Conservation (phyloP, 371 early-diverging fungal genomes). For the Phascolomyces articulosus region DNA sequence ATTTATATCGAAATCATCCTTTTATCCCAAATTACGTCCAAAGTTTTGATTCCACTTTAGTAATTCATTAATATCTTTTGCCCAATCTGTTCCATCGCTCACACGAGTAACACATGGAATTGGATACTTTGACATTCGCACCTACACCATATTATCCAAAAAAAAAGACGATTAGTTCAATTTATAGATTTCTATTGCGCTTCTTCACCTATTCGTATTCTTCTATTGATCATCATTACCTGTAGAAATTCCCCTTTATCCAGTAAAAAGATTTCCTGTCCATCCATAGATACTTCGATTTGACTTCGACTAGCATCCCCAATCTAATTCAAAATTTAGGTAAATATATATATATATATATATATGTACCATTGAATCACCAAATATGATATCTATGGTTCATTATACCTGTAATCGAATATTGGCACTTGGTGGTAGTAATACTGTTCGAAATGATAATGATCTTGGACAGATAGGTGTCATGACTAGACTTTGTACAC, state of each 20-base stretch:
- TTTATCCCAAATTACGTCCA: slow-evolving; percentile 33
- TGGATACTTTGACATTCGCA: slow-evolving; percentile 76
- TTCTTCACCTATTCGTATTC: no score
- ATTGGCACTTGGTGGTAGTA: slow-evolving; percentile 80
- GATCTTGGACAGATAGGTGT: slow-evolving; percentile 97
- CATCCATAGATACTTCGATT: slow-evolving; percentile 75
- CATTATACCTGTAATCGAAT: slow-evolving; percentile 71
- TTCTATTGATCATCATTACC: slow-evolving; percentile 35
- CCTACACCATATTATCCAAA: slow-evolving; percentile 31
- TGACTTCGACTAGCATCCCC: slow-evolving; percentile 64
- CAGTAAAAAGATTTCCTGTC: slow-evolving; percentile 70
- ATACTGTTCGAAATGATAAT: slow-evolving; percentile 89
- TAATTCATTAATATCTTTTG: slow-evolving; percentile 78
- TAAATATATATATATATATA: no score
- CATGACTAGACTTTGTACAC: slow-evolving; percentile 83
- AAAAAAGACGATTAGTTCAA: no score
- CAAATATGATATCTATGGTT: no score
- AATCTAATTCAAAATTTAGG: slow-evolving; percentile 48
- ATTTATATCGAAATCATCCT: no score
- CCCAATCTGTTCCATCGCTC: slow-evolving; percentile 72
- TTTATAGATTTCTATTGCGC: no score
- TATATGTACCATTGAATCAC: no score
- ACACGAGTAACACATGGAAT: slow-evolving; percentile 78
- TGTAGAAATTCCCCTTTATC: slow-evolving; percentile 70
- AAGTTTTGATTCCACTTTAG: slow-evolving; percentile 86